phyloP scores from a whole-genome alignment of 2,329 filamentous ascomycete genomes.

The Neonectria coccinea region DNA sequence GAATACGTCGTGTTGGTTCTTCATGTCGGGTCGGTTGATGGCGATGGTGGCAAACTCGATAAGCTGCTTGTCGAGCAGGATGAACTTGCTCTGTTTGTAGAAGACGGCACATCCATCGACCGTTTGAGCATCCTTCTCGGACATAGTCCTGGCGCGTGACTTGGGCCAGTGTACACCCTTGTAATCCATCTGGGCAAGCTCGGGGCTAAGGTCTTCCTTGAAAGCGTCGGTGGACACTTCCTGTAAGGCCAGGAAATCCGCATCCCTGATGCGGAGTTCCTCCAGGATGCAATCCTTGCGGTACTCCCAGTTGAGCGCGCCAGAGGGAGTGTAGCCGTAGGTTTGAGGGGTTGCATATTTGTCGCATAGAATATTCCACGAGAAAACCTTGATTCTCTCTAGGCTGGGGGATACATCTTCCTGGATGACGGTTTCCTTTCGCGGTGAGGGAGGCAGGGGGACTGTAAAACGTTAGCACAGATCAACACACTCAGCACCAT shows the following conservation, averaged over 20 bases:
- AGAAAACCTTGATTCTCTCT: constrained; percentile 85
- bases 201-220: constrained; percentile 89
- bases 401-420: constrained; percentile 69
- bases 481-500: not conserved
- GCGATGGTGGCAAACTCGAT: constrained; percentile 93
- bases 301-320: constrained; percentile 87
- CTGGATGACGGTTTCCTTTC: constrained; percentile 83
- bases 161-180: constrained; percentile 95
- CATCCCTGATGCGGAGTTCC: constrained; percentile 81
- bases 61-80: constrained; percentile 92
- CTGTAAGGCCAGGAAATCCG: constrained; percentile 93
- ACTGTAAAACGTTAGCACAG: constrained; percentile 62
- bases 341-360: constrained; percentile 86
- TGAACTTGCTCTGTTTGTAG: constrained; percentile 95
- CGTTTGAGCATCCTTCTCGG: constrained; percentile 85
- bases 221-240: constrained; percentile 94
- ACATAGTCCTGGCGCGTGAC: constrained; percentile 90
- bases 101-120: constrained; percentile 98
- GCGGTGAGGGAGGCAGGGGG: constrained; percentile 79
- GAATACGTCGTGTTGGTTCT: constrained; percentile 96
- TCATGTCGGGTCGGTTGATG: constrained; percentile 96
- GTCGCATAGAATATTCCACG: constrained; percentile 96
- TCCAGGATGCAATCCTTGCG: constrained; percentile 84
- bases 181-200: constrained; percentile 88
- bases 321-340: constrained; percentile 90